Conservation (phyloP, 495 filamentous ascomycete genomes). For the Filosporella fistucella region DNA sequence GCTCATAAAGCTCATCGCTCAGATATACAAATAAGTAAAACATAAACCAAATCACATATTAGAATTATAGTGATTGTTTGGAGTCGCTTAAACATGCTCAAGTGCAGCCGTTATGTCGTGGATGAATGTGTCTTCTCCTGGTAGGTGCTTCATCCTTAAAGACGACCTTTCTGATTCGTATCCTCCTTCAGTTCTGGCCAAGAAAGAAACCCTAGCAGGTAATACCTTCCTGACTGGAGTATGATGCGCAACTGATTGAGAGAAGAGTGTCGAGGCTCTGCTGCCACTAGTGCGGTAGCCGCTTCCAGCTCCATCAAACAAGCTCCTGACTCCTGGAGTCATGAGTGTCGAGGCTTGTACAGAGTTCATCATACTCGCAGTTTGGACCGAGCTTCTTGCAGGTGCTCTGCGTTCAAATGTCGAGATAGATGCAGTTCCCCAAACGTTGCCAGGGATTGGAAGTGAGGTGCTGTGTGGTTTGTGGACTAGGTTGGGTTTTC, state of each 20-base stretch:
- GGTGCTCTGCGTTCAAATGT: not conserved
- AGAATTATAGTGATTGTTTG: no score
- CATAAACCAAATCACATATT: no score
- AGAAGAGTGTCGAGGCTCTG: slow-evolving; percentile 8
- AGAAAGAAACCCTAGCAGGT: slow-evolving; percentile 5
- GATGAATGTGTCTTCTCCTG: slow-evolving; percentile 54
- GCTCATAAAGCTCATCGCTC: no score
- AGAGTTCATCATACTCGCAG: slow-evolving; percentile 1
- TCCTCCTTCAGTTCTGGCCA: slow-evolving; percentile 2
- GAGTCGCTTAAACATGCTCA: slow-evolving; percentile 2
- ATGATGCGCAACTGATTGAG: not conserved
- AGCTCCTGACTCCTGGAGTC: slow-evolving; percentile 3
- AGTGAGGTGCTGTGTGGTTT: not conserved
- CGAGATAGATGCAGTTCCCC: slow-evolving; percentile 6
- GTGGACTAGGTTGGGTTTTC: not conserved
- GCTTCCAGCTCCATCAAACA: slow-evolving; percentile 1
- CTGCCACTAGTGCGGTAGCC: slow-evolving; percentile 5
- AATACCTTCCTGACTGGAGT: slow-evolving; percentile 9
- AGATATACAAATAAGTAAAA: no score
- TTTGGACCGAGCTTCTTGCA: slow-evolving; percentile 2
- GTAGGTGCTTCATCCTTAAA: slow-evolving; percentile 83
- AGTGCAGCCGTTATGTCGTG: slow-evolving; percentile 11
- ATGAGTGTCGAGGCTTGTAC: slow-evolving; percentile 5
- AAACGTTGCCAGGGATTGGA: slow-evolving; percentile 4
- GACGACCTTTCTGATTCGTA: slow-evolving; percentile 50